Evolutionary conservation across 2,329 filamentous ascomycete genomes (phyloP).

Genomic region (Rhynchosporium secalis): DNA sequence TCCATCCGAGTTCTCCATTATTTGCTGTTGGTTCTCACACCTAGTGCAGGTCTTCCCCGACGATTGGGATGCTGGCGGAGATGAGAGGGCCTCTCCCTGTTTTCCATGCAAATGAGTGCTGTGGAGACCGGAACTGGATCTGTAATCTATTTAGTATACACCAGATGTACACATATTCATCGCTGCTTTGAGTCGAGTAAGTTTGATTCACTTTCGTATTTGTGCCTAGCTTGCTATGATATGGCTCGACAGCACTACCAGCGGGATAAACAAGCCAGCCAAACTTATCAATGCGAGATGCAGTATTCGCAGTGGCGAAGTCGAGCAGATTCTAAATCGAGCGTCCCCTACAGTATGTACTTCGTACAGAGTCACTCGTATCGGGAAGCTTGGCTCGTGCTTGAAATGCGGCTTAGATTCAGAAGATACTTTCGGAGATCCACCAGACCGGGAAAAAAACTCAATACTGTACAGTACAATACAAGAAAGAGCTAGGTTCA

Average conservation of each 20-base stretch:
- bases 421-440: background rate
- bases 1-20: background rate
- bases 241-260: background rate
- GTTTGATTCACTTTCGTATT: background rate
- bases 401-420: conserved; percentile 5
- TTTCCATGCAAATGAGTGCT: background rate
- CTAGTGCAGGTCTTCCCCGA: background rate
- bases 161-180: conserved; percentile 8
- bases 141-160: background rate
- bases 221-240: background rate
- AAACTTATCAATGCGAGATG: too few relatives aligned
- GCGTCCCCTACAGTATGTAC: background rate
- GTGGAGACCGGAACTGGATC: conserved; percentile 9
- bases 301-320: background rate
- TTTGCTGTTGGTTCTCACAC: background rate
- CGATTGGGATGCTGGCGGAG: background rate
- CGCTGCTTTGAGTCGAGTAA: background rate
- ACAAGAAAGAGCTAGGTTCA: too few relatives aligned
- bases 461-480: too few relatives aligned
- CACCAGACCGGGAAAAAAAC: background rate
- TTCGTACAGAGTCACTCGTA: background rate
- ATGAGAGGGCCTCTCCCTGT: conserved; percentile 3
- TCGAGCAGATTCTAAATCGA: background rate
- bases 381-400: background rate
- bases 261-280: background rate